These are phyloP conservation scores for Fusarium cicatricum DNA, from an alignment of 2,329 filamentous ascomycete genomes.

Conservation along the genomic window DNA sequence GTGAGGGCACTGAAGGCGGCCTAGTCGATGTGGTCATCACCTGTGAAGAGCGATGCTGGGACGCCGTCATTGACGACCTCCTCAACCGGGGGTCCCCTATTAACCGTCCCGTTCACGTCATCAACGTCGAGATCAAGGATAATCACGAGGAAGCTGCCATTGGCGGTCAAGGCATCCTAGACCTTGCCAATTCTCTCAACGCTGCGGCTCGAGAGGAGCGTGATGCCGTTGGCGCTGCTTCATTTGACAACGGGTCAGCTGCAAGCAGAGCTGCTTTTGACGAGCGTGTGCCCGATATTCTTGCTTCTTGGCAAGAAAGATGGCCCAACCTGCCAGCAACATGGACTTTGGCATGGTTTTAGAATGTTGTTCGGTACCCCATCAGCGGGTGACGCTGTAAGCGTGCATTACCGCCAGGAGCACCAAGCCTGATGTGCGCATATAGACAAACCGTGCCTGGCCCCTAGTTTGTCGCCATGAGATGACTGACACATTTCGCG, in stretches of 20 bases:
- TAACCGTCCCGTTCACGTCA: constrained; percentile 94
- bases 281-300: constrained; percentile 88
- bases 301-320: constrained; percentile 92
- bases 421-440: too few species aligned
- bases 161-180: constrained; percentile 89
- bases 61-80: constrained; percentile 94
- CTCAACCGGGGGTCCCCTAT: constrained; percentile 84
- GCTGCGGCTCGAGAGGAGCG: constrained; percentile 80
- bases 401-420: too few species aligned
- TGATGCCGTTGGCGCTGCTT: constrained; percentile 66
- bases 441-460: too few species aligned
- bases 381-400: too few species aligned
- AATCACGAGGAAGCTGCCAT: constrained; percentile 96
- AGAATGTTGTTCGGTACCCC: constrained; percentile 18
- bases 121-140: constrained; percentile 98
- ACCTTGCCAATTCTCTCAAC: constrained; percentile 87
- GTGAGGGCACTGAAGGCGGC: constrained; percentile 83
- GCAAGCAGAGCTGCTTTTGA: constrained; percentile 82
- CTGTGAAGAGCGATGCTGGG: constrained; percentile 98
- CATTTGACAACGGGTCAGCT: constrained; percentile 75
- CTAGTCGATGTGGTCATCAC: constrained; percentile 95
- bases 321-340: constrained; percentile 91
- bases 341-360: constrained; percentile 98
- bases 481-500: too few species aligned
- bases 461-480: too few species aligned